Evolutionary conservation across 2,329 filamentous ascomycete genomes (phyloP).

Genomic region (Microcyclosporella mali): DNA sequence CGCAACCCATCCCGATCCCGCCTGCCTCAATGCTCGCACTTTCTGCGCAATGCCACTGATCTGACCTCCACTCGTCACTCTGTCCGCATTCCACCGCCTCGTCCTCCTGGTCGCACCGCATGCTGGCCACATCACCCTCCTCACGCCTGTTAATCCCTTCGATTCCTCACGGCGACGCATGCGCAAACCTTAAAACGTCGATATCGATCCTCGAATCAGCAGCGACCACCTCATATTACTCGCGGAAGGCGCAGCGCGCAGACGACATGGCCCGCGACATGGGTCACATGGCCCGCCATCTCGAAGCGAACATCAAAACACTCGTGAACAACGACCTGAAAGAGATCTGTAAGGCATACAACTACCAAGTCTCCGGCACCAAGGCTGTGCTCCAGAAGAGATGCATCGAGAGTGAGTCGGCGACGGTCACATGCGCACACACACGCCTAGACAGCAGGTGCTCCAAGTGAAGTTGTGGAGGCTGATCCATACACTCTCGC

Average conservation of each 20-base stretch:
- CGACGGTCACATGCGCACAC: not conserved
- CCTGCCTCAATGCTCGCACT: not conserved
- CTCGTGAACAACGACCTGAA: conserved; percentile 64
- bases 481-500: conserved; percentile 14
- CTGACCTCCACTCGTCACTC: not conserved
- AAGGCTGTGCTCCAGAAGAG: conserved; percentile 77
- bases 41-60: not conserved
- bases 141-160: no score
- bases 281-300: conserved; percentile 32
- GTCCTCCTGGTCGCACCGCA: not conserved
- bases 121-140: no score
- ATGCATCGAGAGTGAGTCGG: conserved; percentile 62
- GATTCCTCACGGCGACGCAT: no score
- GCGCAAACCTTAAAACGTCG: no score
- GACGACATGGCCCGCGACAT: conserved; percentile 31
- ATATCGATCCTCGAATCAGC: no score
- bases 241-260: conserved; percentile 7
- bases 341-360: conserved; percentile 67
- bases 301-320: conserved; percentile 39
- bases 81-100: not conserved
- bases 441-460: not conserved
- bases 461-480: not conserved
- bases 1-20: no score
- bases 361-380: conserved; percentile 70
- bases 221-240: not conserved